Percentiles rank a stretch among this genome's conserved stretches.
Evolutionary conservation across 306 rosid species (phyloP).

Genomic region (Trifolium repens): DNA sequence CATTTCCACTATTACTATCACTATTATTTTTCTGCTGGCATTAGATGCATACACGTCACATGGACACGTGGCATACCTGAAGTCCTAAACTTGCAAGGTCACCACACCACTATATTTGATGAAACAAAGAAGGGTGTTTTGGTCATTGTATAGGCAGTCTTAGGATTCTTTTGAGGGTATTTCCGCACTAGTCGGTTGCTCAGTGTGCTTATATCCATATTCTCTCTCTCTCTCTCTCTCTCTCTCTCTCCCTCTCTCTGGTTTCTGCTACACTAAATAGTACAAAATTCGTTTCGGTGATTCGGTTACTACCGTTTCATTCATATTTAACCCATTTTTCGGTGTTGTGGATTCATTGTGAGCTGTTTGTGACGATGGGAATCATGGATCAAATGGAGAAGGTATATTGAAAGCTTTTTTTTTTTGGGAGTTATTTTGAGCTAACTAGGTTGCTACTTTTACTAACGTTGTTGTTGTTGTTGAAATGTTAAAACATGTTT

Average conservation of each 20-base stretch:
- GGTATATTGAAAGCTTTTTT: conserved; percentile 40
- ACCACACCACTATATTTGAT: neutral
- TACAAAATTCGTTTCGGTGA: conserved; percentile 15
- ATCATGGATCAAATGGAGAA: conserved; percentile 54
- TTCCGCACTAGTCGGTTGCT: conserved; percentile 45
- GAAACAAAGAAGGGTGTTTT: conserved; percentile 31
- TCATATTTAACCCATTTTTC: conserved; percentile 18
- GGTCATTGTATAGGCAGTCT: conserved; percentile 37
- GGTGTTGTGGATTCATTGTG: neutral
- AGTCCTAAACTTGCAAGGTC: conserved; percentile 38
- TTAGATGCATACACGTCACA: conserved; percentile 33
- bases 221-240: neutral
- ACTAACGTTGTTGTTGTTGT: neutral
- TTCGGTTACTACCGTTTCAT: conserved; percentile 29
- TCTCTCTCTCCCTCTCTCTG: neutral
- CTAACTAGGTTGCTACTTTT: neutral
- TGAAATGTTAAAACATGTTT: neutral
- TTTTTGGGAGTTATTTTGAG: neutral
- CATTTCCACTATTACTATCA: neutral
- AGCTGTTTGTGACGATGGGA: conserved; percentile 23
- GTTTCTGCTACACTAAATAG: neutral
- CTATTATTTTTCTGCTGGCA: neutral
- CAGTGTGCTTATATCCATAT: neutral
- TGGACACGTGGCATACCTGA: conserved; percentile 48
- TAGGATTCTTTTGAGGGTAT: conserved; percentile 48